Evolutionary conservation across 306 rosid species (phyloP), one percentile per base, ranked within the genome.

Genomic region (Malus sieversii): DNA sequence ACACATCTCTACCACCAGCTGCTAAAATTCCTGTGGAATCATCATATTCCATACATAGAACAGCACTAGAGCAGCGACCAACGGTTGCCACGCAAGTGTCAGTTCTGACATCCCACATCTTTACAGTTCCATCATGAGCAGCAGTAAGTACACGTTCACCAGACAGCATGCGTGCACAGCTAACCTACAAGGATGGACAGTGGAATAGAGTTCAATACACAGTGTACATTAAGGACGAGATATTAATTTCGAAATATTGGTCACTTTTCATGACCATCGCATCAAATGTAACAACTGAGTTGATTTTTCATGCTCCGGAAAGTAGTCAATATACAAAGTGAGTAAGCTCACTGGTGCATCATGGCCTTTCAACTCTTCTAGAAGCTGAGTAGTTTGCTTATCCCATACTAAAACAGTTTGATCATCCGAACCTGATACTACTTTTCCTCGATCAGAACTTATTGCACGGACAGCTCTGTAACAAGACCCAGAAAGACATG

Each of bases 101-200:
- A 64, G 99, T 95, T 89, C 99, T 89, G 55, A 95, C 97, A 80
- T 95, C 99, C 97, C 97, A 95, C 99, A 95, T 95, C 85, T 95
- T 95, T 84, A 95, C 97, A 75, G 92, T 90, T 71, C 99, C 99
- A 84, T 95, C 99, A 79, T 95, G 96, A 38, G 97, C 93, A 71
- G 99, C 91, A 55, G 97, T 89, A 70, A 95, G 88, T 72, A 92
- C 99, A 70, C 99, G 99, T 79, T 95, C 99, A 66, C 97, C 99
- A 16, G 99, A 95, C 80, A 95, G 88, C 90, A 84, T 90, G 82
- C 97, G 96, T 66, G 93, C 99, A 84, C 93, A 86, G 86, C 96
- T 95, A 78, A 95, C 94, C 99, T 95, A 84, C 87, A 84, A 76
- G 75, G 73, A 77, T 73, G 75, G 32, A 63, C 44, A 40, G 55